Evolutionary conservation across 164 flowering plant genomes (phyloP), one percentile per base, ranked within the genome.

Genomic region (Piper longum): DNA sequence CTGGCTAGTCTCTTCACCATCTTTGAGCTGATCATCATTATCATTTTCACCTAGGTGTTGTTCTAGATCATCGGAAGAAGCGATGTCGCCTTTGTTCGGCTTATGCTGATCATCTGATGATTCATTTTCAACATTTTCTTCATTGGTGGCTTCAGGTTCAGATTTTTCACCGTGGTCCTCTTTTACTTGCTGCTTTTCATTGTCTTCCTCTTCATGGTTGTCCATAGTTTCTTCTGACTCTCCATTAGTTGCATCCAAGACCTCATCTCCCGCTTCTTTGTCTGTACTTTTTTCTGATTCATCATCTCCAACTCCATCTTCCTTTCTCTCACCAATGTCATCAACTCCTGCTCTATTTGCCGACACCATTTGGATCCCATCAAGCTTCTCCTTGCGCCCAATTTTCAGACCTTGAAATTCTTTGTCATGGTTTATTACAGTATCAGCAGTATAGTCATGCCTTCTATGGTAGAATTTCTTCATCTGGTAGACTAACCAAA

Each of bases 401-500:
- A 66, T 51, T 13, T n/a, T 42, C 13, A 45, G 3, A 41, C 19
- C 13, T 16, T 44, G 56, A 17, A 45, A 41, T 18, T 52, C 64
- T 43, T 54, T 18, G 7, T 2, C 51, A 5, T 36, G 61, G 57
- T 44, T 66, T n/a, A 14, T 63, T 16, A 17, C 41, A 12, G 7
- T 51, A 40, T 62, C 67, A 64, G 60, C 83, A 51, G 68, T 79
- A 68, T 78, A 71, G 62, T 73, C 82, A 63, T 69, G 75, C 68
- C 69, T 80, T 71, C 80, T 89, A 39, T 81, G 83, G 63, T 84
- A 78, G 9, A 89, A 88, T 59, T 76, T 84, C 75, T 82, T 86
- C 63, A 87, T 81, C 76, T 90, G 89, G 76, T 84, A 86, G 63
- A 88, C 65, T 62, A 90, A 72, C 97, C 97, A 90, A 67, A 86